Evolutionary conservation across 2,329 filamentous ascomycete species (phyloP).

Genomic region (Stemphylium vesicarium): DNA sequence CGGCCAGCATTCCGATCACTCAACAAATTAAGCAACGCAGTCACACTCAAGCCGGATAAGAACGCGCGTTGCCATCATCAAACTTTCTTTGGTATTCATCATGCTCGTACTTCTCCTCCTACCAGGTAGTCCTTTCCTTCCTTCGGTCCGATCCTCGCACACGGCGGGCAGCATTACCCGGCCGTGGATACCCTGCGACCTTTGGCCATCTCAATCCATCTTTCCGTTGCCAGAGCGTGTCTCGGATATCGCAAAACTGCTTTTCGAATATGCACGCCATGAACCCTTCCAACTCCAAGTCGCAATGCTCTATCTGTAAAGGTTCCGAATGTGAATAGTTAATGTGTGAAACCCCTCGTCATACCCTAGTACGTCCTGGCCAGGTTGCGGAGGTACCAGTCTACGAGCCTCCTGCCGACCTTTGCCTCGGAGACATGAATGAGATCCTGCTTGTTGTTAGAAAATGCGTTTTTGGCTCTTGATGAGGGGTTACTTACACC

Average conservation of each 20-base stretch:
- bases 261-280: constrained; percentile 37
- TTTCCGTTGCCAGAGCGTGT: constrained; percentile 16
- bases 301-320: constrained; percentile 41
- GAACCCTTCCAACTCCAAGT: constrained; percentile 44
- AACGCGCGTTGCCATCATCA: constrained; percentile 13
- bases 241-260: constrained; percentile 27
- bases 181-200: constrained; percentile 14
- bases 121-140: constrained; percentile 17
- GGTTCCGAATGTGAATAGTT: constrained; percentile 16
- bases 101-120: constrained; percentile 13
- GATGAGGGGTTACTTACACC: constrained; percentile 67
- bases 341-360: constrained; percentile 7
- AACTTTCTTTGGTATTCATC: constrained; percentile 23
- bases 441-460: constrained; percentile 69
- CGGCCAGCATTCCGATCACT: not conserved
- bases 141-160: constrained; percentile 18
- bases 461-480: not conserved
- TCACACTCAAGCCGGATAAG: not conserved
- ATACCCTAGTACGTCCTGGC: constrained; percentile 82
- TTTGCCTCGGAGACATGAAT: constrained; percentile 99
- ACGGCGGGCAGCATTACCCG: constrained; percentile 15
- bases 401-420: constrained; percentile 94
- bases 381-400: constrained; percentile 98
- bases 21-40: not conserved
- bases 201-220: constrained; percentile 20